Evolutionary conservation across 2,329 filamentous ascomycete genomes (phyloP).

Genomic region (Colletotrichum orbiculare): DNA sequence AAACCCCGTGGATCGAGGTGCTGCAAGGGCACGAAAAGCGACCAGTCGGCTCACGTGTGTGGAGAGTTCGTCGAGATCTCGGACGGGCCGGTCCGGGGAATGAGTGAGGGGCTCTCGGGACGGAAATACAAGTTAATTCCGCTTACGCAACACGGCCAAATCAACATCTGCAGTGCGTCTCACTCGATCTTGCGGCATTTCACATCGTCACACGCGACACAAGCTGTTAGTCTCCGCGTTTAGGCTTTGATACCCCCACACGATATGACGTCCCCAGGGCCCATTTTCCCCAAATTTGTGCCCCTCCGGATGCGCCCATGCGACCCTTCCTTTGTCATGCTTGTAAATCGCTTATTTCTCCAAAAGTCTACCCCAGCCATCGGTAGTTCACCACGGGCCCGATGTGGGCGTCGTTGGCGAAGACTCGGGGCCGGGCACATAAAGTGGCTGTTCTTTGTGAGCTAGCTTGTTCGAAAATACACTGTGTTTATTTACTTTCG

Average conservation of each 20-base stretch:
- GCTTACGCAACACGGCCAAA: constrained; percentile 11
- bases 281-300: constrained; percentile 8
- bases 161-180: neutral
- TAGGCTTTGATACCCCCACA: constrained; percentile 20
- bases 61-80: constrained; percentile 73
- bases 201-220: neutral
- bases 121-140: neutral
- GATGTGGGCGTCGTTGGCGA: neutral
- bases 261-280: constrained; percentile 12
- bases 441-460: no score
- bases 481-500: neutral
- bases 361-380: constrained; percentile 7
- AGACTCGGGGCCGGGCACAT: no score
- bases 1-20: constrained; percentile 69
- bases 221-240: constrained; percentile 3
- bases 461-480: neutral
- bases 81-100: constrained; percentile 51
- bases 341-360: constrained; percentile 35
- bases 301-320: neutral
- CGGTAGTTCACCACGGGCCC: constrained; percentile 21
- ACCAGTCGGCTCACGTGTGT: constrained; percentile 68
- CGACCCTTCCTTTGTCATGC: constrained; percentile 35
- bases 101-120: constrained; percentile 8
- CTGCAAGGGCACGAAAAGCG: constrained; percentile 65
- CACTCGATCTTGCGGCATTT: neutral